Evolutionary conservation across 176 grass and related monocot species (phyloP).

Genomic region (Eragrostis nindensis): DNA sequence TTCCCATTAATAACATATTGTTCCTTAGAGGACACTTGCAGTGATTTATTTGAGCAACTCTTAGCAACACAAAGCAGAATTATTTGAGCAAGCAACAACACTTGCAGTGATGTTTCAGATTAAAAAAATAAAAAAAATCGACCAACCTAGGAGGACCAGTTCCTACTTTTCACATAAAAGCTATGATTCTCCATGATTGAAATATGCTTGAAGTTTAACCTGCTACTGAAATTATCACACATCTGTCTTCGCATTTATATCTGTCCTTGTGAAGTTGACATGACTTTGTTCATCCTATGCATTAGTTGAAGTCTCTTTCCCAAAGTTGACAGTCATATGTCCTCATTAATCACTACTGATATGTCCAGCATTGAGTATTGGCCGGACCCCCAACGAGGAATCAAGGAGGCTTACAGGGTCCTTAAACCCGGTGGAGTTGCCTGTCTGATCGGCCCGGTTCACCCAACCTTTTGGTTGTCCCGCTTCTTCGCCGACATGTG

Average conservation of each 20-base stretch:
- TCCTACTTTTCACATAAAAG: too few species aligned
- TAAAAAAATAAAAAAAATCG: too few species aligned
- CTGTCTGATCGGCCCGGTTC: slow-evolving; percentile 62
- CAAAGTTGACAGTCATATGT: not conserved
- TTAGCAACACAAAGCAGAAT: too few species aligned
- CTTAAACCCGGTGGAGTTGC: slow-evolving; percentile 58
- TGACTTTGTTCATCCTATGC: not conserved
- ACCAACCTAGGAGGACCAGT: too few species aligned
- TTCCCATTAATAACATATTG: too few species aligned
- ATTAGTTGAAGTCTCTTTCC: not conserved
- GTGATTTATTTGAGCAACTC: too few species aligned
- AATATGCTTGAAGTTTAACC: too few species aligned
- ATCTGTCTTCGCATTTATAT: not conserved
- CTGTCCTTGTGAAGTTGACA: not conserved
- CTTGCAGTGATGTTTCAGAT: too few species aligned
- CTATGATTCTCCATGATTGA: too few species aligned
- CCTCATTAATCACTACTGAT: not conserved
- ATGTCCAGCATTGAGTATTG: slow-evolving; percentile 72
- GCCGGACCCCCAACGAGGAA: slow-evolving; percentile 72
- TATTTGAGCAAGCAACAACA: too few species aligned
- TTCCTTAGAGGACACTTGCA: too few species aligned
- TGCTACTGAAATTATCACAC: not conserved
- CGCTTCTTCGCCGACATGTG: slow-evolving; percentile 76
- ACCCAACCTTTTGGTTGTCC: slow-evolving; percentile 71
- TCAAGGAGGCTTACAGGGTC: slow-evolving; percentile 77